Conservation (phyloP, 495 filamentous ascomycete species). For the Aspergillus steynii region DNA sequence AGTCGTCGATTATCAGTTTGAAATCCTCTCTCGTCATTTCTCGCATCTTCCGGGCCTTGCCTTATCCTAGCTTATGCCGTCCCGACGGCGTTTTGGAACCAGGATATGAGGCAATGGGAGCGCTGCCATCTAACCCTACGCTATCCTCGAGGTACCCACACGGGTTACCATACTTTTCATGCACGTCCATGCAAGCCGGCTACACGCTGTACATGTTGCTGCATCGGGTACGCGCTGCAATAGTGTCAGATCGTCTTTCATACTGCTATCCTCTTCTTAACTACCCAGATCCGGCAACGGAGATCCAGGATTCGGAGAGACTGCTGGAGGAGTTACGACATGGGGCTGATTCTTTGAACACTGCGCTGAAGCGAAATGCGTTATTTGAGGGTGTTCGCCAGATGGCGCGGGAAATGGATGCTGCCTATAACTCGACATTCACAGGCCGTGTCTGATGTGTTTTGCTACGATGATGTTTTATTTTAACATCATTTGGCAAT, state of each 20-base stretch:
- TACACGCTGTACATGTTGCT: conserved; percentile 7
- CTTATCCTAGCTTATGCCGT: background rate
- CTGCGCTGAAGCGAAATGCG: background rate
- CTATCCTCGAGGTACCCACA: background rate
- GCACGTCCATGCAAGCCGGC: conserved; percentile 9
- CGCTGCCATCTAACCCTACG: background rate
- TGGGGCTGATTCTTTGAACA: conserved; percentile 3
- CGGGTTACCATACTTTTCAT: conserved; percentile 9
- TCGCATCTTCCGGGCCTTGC: conserved; percentile 5
- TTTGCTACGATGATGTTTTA: background rate
- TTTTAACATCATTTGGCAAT: no score
- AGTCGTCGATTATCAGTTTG: conserved; percentile 7
- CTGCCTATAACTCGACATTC: background rate
- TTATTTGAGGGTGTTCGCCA: background rate
- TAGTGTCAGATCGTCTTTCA: conserved; percentile 7
- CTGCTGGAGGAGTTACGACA: conserved; percentile 11
- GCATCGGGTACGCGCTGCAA: conserved; percentile 8
- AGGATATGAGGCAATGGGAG: background rate
- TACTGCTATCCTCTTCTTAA: conserved; percentile 5
- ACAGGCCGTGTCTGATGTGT: background rate
- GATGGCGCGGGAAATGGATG: background rate
- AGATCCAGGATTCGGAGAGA: conserved; percentile 7
- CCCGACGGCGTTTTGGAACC: background rate
- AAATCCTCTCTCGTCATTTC: conserved; percentile 7
- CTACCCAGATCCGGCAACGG: conserved; percentile 6